Evolutionary conservation across 768 basidiomycete genomes (phyloP).

Genomic region (Coprinopsis strossmayeri): DNA sequence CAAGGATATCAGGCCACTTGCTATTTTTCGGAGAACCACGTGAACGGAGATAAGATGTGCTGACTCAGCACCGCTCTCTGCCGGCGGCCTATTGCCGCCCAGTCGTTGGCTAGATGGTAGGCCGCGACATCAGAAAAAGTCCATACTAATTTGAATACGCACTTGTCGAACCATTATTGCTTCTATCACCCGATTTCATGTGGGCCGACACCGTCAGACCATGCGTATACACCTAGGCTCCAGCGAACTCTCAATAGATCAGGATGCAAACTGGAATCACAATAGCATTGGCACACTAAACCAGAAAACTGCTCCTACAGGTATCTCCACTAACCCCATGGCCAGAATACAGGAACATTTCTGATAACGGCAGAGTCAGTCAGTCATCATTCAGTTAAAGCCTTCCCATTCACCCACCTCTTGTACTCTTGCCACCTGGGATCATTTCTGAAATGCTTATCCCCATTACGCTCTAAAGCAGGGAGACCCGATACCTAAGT

Average conservation of each 20-base stretch:
- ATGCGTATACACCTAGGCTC: too few species aligned
- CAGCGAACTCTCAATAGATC: too few species aligned
- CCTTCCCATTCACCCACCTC: constrained; percentile 38
- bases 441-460: constrained; percentile 51
- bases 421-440: constrained; percentile 55
- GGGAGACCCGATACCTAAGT: constrained; percentile 63
- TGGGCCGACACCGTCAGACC: too few species aligned
- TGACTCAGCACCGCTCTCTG: not conserved
- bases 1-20: constrained; percentile 33
- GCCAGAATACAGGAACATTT: constrained; percentile 39
- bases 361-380: constrained; percentile 2
- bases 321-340: constrained; percentile 30
- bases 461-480: constrained; percentile 50
- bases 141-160: not conserved
- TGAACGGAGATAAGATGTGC: constrained; percentile 5
- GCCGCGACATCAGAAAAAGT: not conserved
- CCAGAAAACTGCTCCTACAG: not conserved
- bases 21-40: constrained; percentile 15
- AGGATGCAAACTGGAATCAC: not conserved
- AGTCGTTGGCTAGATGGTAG: too few species aligned
- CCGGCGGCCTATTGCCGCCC: too few species aligned
- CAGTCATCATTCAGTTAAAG: too few species aligned
- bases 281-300: not conserved
- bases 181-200: too few species aligned
- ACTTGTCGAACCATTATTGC: not conserved